Percentiles rank a stretch among this genome's conserved stretches.
Evolutionary conservation across 768 basidiomycete species (phyloP).

Genomic region (Rhodotorula kratochvilovae): DNA sequence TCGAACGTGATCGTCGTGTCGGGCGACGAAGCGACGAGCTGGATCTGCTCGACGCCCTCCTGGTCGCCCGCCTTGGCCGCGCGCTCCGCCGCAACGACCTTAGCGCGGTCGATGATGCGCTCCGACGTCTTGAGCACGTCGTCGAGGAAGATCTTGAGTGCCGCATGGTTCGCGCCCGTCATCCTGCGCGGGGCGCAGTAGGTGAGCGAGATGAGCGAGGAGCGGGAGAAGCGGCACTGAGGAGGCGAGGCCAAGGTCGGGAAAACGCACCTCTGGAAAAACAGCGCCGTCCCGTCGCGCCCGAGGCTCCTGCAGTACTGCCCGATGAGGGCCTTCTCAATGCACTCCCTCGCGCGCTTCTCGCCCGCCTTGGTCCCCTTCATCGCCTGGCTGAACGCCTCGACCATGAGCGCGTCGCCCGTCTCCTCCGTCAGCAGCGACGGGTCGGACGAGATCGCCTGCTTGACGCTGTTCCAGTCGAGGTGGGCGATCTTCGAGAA

Average conservation of each 20-base stretch:
- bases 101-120: constrained; percentile 73
- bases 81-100: constrained; percentile 59
- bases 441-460: constrained; percentile 79
- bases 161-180: constrained; percentile 70
- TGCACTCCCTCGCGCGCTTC: constrained; percentile 74
- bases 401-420: constrained; percentile 82
- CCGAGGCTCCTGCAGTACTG: constrained; percentile 95
- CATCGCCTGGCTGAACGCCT: constrained; percentile 77
- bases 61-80: constrained; percentile 55
- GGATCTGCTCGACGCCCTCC: constrained; percentile 57
- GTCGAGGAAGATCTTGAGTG: constrained; percentile 72
- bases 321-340: constrained; percentile 85
- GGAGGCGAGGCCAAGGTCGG: too few species aligned
- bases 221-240: not conserved
- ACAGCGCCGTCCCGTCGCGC: constrained; percentile 77
- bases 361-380: constrained; percentile 62
- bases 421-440: constrained; percentile 81
- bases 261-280: constrained; percentile 74
- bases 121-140: constrained; percentile 83
- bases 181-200: constrained; percentile 57
- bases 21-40: constrained; percentile 85
- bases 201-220: not conserved
- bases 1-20: constrained; percentile 71
- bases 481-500: constrained; percentile 73
- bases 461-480: constrained; percentile 70